Conservation (phyloP, 805 yeast genomes). For the Blastobotrys mokoenaii region DNA sequence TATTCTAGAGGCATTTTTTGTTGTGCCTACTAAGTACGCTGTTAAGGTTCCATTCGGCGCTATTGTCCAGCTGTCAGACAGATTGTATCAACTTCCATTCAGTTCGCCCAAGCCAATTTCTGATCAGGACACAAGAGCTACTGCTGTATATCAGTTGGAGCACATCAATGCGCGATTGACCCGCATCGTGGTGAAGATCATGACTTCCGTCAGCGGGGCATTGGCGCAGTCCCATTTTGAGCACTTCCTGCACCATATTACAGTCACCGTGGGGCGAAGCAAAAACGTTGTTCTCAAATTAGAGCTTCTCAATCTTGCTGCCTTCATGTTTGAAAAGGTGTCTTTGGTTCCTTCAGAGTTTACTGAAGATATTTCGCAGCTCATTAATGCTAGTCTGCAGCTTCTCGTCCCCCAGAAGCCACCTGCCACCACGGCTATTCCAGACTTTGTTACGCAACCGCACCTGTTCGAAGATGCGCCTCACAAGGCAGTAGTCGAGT, state of each 20-base stretch:
- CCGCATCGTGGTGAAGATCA: constrained; percentile 40
- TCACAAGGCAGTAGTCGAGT: background rate
- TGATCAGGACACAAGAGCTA: constrained; percentile 40
- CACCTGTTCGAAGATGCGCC: constrained; percentile 5
- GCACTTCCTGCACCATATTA: constrained; percentile 25
- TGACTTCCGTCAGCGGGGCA: constrained; percentile 36
- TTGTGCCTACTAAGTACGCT: constrained; percentile 46
- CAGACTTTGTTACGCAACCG: constrained; percentile 12
- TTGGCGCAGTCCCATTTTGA: constrained; percentile 37
- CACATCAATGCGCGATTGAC: constrained; percentile 38
- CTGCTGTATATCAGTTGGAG: constrained; percentile 40
- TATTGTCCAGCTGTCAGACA: constrained; percentile 43
- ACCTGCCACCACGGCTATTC: constrained; percentile 17
- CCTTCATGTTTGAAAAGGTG: constrained; percentile 1
- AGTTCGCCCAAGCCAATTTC: constrained; percentile 27
- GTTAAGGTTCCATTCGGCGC: constrained; percentile 58
- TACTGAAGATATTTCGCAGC: constrained; percentile 3
- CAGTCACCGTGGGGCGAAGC: constrained; percentile 1
- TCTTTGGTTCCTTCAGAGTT: constrained; percentile 6
- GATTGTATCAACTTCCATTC: constrained; percentile 48
- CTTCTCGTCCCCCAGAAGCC: constrained; percentile 4
- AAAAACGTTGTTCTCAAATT: constrained; percentile 1
- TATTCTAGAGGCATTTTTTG: constrained; percentile 38
- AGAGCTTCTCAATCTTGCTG: constrained; percentile 7
- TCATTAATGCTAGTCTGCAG: constrained; percentile 7